A percentile compares a stretch with the other conserved stretches of the same genome.
Evolutionary conservation across 2,329 filamentous ascomycete genomes (phyloP).

Genomic region (Endocalyx cinctus): DNA sequence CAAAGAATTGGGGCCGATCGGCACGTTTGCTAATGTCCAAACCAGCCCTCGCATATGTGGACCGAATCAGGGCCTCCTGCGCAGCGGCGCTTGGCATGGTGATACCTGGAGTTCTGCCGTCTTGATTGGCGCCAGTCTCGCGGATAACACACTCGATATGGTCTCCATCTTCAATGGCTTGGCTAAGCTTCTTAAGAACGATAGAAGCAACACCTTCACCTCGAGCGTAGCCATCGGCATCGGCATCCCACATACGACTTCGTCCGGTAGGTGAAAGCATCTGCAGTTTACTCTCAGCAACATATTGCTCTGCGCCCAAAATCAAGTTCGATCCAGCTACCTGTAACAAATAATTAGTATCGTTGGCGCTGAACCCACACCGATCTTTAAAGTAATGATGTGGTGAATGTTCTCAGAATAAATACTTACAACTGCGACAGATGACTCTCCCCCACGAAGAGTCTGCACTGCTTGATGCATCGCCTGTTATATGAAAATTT

Average conservation of each 20-base stretch:
- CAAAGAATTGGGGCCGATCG: conserved; percentile 22
- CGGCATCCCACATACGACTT: conserved; percentile 31
- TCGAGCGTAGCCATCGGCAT: conserved; percentile 48
- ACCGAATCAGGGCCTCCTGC: conserved; percentile 5
- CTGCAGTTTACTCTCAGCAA: conserved; percentile 1
- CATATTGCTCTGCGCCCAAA: background rate
- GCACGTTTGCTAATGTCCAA: conserved; percentile 1
- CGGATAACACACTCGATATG: conserved; percentile 20
- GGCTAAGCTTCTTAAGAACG: conserved; percentile 42
- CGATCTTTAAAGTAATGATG: conserved; percentile 5
- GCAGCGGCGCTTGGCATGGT: conserved; percentile 32
- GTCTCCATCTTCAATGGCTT: conserved; percentile 44
- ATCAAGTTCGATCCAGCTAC: conserved; percentile 4
- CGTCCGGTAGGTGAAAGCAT: conserved; percentile 15
- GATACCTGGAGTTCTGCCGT: conserved; percentile 30
- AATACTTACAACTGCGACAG: conserved; percentile 9
- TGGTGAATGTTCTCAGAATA: conserved; percentile 5
- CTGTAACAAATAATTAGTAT: conserved; percentile 1
- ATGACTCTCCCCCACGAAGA: conserved; percentile 6
- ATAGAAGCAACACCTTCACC: conserved; percentile 44
- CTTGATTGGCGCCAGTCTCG: conserved; percentile 9
- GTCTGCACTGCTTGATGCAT: conserved; percentile 7
- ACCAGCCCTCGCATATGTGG: conserved; percentile 1
- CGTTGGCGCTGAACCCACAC: conserved; percentile 21
- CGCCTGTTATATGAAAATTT: too few relatives aligned